Conservation (phyloP, 306 rosid species). For the Cucumis cinereus region DNA sequence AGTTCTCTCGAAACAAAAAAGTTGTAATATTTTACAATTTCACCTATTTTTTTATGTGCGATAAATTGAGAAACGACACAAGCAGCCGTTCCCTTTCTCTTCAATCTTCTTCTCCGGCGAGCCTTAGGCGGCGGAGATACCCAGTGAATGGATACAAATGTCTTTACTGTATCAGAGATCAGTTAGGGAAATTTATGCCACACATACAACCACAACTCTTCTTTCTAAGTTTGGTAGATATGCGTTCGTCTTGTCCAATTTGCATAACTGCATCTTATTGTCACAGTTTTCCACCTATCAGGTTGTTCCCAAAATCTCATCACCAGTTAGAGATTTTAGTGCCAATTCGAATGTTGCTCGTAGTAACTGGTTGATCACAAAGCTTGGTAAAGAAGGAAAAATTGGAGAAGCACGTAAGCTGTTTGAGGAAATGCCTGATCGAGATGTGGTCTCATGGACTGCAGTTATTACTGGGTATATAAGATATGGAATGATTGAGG, state of each 20-base stretch:
- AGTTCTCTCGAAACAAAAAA: too few species aligned
- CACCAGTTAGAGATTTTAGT: constrained; percentile 14
- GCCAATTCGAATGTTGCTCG: constrained; percentile 16
- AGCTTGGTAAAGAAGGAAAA: constrained; percentile 18
- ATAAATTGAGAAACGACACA: not conserved
- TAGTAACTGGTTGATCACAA: constrained; percentile 25
- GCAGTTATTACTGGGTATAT: constrained; percentile 28
- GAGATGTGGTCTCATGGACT: constrained; percentile 36
- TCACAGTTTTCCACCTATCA: constrained; percentile 9
- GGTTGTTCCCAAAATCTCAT: constrained; percentile 2
- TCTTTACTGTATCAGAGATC: not conserved
- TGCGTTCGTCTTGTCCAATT: not conserved
- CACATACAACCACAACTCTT: not conserved
- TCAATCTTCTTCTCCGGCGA: not conserved
- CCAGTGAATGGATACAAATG: not conserved
- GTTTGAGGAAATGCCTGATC: constrained; percentile 32
- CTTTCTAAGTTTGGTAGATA: not conserved
- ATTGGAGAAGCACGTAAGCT: constrained; percentile 21
- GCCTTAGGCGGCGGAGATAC: not conserved
- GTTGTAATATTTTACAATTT: too few species aligned
- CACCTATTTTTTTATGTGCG: too few species aligned
- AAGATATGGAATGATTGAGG: constrained; percentile 26
- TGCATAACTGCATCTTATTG: not conserved
- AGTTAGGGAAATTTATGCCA: not conserved
- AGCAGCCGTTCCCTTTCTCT: not conserved